A percentile compares a stretch with the other conserved stretches of the same genome.
Evolutionary conservation across 1,284 basidiomycete species (phyloP).

Genomic region (Trichosporon sp.): DNA sequence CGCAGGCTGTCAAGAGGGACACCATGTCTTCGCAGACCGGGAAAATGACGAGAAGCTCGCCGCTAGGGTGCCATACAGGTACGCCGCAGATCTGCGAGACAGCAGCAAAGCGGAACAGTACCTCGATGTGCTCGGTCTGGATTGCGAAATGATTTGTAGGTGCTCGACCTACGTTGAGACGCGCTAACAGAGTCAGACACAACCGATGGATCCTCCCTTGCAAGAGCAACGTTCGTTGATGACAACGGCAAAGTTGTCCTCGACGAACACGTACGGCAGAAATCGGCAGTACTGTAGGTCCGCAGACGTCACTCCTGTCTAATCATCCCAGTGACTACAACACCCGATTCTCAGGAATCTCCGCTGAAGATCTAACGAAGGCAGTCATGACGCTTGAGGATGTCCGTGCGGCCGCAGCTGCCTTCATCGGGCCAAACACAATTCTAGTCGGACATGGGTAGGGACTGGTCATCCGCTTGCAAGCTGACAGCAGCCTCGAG

Average conservation of each 20-base stretch:
- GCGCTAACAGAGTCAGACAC: slow-evolving; percentile 52
- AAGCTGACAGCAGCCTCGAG: slow-evolving; percentile 55
- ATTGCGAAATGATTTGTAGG: slow-evolving; percentile 79
- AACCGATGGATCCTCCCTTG: slow-evolving; percentile 78
- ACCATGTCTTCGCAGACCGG: slow-evolving; percentile 39
- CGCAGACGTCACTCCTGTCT: background rate
- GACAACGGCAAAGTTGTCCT: slow-evolving; percentile 65
- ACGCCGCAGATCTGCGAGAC: slow-evolving; percentile 38
- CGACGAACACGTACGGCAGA: slow-evolving; percentile 75
- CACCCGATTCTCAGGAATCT: slow-evolving; percentile 79
- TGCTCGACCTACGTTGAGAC: background rate
- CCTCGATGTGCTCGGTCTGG: slow-evolving; percentile 71
- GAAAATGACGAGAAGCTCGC: slow-evolving; percentile 64
- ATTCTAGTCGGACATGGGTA: slow-evolving; percentile 65
- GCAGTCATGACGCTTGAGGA: slow-evolving; percentile 62
- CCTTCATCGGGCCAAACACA: slow-evolving; percentile 67
- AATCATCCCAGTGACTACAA: slow-evolving; percentile 65
- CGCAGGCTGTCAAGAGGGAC: slow-evolving; percentile 29
- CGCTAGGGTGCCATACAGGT: slow-evolving; percentile 64
- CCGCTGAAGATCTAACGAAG: slow-evolving; percentile 55
- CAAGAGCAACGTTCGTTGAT: slow-evolving; percentile 79
- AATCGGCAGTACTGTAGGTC: slow-evolving; percentile 67
- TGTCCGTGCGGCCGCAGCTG: slow-evolving; percentile 62
- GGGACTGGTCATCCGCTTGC: slow-evolving; percentile 8
- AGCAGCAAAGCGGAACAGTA: slow-evolving; percentile 24